phyloP scores from a whole-genome alignment of 2,329 filamentous ascomycete genomes.

The Cordyceps pruinosa region DNA sequence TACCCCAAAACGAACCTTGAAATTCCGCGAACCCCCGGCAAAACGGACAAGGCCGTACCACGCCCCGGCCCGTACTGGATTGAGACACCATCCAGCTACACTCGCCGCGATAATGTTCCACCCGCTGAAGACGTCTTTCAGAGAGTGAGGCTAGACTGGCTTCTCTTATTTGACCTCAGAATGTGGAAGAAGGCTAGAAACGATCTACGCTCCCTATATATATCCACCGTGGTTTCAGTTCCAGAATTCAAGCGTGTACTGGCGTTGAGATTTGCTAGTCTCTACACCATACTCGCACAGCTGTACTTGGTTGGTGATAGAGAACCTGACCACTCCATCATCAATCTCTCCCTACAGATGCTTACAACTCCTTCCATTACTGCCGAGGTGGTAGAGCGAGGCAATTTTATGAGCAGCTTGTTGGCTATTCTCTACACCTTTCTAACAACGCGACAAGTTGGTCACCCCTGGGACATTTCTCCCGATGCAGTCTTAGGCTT shows the following conservation, averaged over 20 bases:
- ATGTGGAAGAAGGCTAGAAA: slow-evolving; percentile 96
- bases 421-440: slow-evolving; percentile 98
- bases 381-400: slow-evolving; percentile 86
- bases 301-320: slow-evolving; percentile 92
- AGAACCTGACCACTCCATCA: slow-evolving; percentile 96
- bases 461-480: slow-evolving; percentile 83
- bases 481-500: slow-evolving; percentile 83
- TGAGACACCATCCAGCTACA: slow-evolving; percentile 66
- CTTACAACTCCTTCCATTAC: slow-evolving; percentile 95
- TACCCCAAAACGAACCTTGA: slow-evolving; percentile 60
- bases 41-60: slow-evolving; percentile 41
- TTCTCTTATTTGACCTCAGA: slow-evolving; percentile 88
- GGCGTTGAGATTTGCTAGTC: slow-evolving; percentile 84
- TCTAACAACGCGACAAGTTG: slow-evolving; percentile 89
- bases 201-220: slow-evolving; percentile 86
- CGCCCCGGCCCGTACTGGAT: slow-evolving; percentile 78
- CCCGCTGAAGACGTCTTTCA: slow-evolving; percentile 83
- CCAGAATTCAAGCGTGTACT: slow-evolving; percentile 94
- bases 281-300: slow-evolving; percentile 91
- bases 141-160: slow-evolving; percentile 83
- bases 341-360: slow-evolving; percentile 95
- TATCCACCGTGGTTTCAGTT: slow-evolving; percentile 91
- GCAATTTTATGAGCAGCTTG: slow-evolving; percentile 91
- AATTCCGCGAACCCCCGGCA: slow-evolving; percentile 76
- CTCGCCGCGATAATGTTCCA: slow-evolving; percentile 53